Evolutionary conservation across 345 rosid species (phyloP).

Genomic region (Laguncularia racemosa): DNA sequence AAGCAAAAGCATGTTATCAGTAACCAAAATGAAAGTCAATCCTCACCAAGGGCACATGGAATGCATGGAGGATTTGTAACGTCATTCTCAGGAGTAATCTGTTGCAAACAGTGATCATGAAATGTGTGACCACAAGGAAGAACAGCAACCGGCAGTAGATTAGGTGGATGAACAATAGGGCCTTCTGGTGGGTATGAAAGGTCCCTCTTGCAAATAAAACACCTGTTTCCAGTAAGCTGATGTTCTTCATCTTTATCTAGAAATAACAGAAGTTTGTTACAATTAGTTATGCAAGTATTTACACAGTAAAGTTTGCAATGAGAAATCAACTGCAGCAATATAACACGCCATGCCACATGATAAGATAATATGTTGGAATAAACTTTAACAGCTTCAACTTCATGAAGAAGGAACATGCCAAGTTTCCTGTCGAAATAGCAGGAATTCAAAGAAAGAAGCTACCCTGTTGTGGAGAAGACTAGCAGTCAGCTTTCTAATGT

Average conservation of each 20-base stretch:
- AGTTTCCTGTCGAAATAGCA: no score
- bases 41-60: constrained; percentile 23
- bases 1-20: constrained; percentile 1
- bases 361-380: no score
- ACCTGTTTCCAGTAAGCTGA: constrained; percentile 18
- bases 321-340: no score
- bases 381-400: no score
- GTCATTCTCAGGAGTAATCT: constrained; percentile 18
- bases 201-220: constrained; percentile 35
- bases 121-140: constrained; percentile 43
- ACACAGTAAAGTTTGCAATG: no score
- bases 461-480: no score
- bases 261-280: not conserved
- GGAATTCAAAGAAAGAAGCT: no score
- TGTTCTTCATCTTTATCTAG: constrained; percentile 13
- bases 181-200: constrained; percentile 26
- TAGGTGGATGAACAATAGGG: constrained; percentile 13
- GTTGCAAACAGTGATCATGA: constrained; percentile 31
- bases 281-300: no score
- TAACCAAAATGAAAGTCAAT: constrained; percentile 5
- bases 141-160: constrained; percentile 25
- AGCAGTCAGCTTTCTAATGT: no score
- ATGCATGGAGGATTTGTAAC: constrained; percentile 30
- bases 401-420: no score
- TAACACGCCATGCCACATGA: no score